Evolutionary conservation across 805 yeast species (phyloP).

Genomic region (Spencermartinsiella europaea): DNA sequence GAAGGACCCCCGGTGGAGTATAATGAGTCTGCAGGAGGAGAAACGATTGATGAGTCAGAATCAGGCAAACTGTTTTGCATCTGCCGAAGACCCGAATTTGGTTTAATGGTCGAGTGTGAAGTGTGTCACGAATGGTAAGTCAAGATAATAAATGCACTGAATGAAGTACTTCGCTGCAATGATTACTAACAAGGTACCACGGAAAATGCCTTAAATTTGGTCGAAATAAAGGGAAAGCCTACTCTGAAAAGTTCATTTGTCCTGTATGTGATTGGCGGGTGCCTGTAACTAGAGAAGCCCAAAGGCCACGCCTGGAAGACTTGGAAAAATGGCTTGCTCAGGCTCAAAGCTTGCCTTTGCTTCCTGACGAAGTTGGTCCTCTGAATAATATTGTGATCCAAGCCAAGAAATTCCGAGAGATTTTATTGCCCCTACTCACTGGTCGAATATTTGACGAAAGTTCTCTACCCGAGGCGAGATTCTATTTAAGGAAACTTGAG

Average conservation of each 20-base stretch:
- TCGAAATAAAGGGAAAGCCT: slow-evolving; percentile 25
- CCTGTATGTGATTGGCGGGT: slow-evolving; percentile 46
- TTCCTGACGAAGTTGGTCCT: slow-evolving; percentile 34
- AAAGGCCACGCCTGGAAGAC: slow-evolving; percentile 34
- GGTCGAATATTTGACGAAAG: slow-evolving; percentile 14
- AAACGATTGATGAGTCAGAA: not conserved
- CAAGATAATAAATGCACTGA: too few relatives aligned
- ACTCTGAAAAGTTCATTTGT: slow-evolving; percentile 43
- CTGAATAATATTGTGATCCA: slow-evolving; percentile 18
- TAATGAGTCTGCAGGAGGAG: slow-evolving; percentile 30
- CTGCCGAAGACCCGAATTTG: slow-evolving; percentile 61
- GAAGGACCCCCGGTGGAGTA: slow-evolving; percentile 24
- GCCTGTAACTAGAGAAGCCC: slow-evolving; percentile 30
- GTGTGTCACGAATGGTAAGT: slow-evolving; percentile 71
- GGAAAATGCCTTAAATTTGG: slow-evolving; percentile 65
- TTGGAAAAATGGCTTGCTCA: slow-evolving; percentile 27
- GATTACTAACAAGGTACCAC: slow-evolving; percentile 46
- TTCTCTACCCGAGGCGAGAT: slow-evolving; percentile 32
- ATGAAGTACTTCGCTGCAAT: not conserved
- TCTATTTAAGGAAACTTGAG: slow-evolving; percentile 43
- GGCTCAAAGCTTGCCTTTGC: slow-evolving; percentile 29
- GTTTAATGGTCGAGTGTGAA: slow-evolving; percentile 87
- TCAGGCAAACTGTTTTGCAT: slow-evolving; percentile 38
- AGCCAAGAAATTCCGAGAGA: slow-evolving; percentile 39
- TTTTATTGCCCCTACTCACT: slow-evolving; percentile 35